Percentiles rank a stretch among this genome's conserved stretches.
Conservation (phyloP, 2,329 filamentous ascomycete species). For the Aspergillus novofumigatus region DNA sequence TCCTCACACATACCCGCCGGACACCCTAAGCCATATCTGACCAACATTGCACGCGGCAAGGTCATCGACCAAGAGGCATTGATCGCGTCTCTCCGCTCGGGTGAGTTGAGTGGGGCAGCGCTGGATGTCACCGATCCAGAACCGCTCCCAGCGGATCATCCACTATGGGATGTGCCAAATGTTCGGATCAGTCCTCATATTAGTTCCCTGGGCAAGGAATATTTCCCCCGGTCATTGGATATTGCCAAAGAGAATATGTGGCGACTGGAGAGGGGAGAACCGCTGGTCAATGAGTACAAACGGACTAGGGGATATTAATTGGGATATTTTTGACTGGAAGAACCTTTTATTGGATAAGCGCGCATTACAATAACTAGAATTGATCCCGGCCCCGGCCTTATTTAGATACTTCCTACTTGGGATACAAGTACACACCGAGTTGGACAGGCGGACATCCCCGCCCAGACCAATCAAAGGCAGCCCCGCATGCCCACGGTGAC, state of each 20-base stretch:
- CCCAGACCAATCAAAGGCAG: not conserved
- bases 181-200: slow-evolving; percentile 66
- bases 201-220: slow-evolving; percentile 52
- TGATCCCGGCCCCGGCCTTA: not conserved
- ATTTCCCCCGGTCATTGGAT: slow-evolving; percentile 54
- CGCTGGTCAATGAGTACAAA: slow-evolving; percentile 59
- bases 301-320: slow-evolving; percentile 57
- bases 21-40: slow-evolving; percentile 54
- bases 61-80: slow-evolving; percentile 61
- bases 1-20: slow-evolving; percentile 25
- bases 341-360: too few relatives aligned
- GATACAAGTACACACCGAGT: too few relatives aligned
- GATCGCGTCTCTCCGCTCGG: slow-evolving; percentile 55
- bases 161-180: slow-evolving; percentile 67
- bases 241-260: slow-evolving; percentile 57
- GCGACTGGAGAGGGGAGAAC: slow-evolving; percentile 49
- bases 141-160: slow-evolving; percentile 64
- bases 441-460: not conserved
- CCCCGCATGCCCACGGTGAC: too few relatives aligned
- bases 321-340: too few relatives aligned
- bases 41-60: slow-evolving; percentile 66
- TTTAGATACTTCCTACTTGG: not conserved
- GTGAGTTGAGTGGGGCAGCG: slow-evolving; percentile 61
- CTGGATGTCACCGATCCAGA: slow-evolving; percentile 78
- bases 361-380: not conserved